Evolutionary conservation across 441 rosid genomes (phyloP), one percentile per base, ranked within the genome.

Genomic region (Populus hybrid): DNA sequence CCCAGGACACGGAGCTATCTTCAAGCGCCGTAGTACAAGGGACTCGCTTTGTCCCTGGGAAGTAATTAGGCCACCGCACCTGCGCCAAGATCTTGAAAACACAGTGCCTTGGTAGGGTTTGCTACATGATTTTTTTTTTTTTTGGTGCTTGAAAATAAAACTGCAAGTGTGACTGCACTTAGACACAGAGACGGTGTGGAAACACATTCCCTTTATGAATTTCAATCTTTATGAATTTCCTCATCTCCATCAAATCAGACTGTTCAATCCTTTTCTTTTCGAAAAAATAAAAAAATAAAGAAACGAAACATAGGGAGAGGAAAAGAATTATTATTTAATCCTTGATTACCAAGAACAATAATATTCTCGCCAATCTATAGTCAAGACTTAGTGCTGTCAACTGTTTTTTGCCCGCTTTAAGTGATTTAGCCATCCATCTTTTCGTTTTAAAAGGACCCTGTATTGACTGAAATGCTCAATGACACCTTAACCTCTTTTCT

Each of bases 231-330:
- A 23, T 14, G 11, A 72, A 64, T 64, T 35, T 35, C 70, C 35
- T 61, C 66, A 28, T 76, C 28, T 42, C 80, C 53, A 78, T 85
- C 82, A 80, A 85, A 83, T 85, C 82, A 75, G 63, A 67, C 36
- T 50, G 36, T 30, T 57, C 30, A 36, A 26, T 19, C 69, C 24
- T 30, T 30, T 28, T 35, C 46, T 76, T 32, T 69, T 21, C 18
- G 18, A 16, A n/a, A 5, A 1, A 24, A 30, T 14, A 11, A 24
- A 28, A 69, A 35, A 53, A 19, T 28, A 53, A 76, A 34, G 28
- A 3, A 28, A 2, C 14, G 50, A 42, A 42, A 42, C 50, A 42
- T 42, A 42, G 50, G 50, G 46, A 38, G 50, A 9, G 14, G 57
- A 46, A 46, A 46, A 46, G 32, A 67, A 69, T 6, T 3, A 30